Evolutionary conservation across 768 basidiomycete species (phyloP), one percentile per base, ranked within the genome.

Genomic region (Lepiota brunneoincarnata): DNA sequence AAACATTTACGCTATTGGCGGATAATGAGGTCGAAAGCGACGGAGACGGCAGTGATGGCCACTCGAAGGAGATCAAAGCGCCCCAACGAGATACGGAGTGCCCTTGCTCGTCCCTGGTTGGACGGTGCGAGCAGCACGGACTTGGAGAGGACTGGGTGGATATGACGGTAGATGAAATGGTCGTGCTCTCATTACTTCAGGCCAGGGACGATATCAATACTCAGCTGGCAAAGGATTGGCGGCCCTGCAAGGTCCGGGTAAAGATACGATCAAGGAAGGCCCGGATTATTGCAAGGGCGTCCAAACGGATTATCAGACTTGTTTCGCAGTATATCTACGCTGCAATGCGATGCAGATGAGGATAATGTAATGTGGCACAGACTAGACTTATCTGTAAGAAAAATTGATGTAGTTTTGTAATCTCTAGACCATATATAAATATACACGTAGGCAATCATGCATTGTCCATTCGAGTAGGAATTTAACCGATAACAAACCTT

Each of bases 271-370:
- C 35, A 5, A 20, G 14, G 17, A 43, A 24, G 23, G 47, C 24
- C 15, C 39, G 40, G 2, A 15, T 17, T n/a, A 41, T 51, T 18
- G 38, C 39, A 18, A 51, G 35, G 20, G 24, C 40, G n/a, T 42
- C 49, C 5, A 24, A 18, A 17, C 38, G 49, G 39, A 40, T 31
- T 7, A 17, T 51, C 15, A 17, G 15, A n/a, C 21, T 31, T 34
- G 39, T 51, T 21, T 51, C 49, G 28, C 20, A 31, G 35, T 51
- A 41, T 42, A 31, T 51, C 21, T 42, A 10, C 18, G 38, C 40
- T 2, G n/a, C 39, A 4, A 12, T 51, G 20, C 23, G 23, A 41
- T 51, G 49, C 21, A 14, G 24, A 14, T 51, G 20, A 35, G 31
- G 31, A 36, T 26, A 12, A 48, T 21, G 31, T 20, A 10, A 31